Conservation (phyloP, 169 alveolate genomes). For the Plasmodium falciparum region DNA sequence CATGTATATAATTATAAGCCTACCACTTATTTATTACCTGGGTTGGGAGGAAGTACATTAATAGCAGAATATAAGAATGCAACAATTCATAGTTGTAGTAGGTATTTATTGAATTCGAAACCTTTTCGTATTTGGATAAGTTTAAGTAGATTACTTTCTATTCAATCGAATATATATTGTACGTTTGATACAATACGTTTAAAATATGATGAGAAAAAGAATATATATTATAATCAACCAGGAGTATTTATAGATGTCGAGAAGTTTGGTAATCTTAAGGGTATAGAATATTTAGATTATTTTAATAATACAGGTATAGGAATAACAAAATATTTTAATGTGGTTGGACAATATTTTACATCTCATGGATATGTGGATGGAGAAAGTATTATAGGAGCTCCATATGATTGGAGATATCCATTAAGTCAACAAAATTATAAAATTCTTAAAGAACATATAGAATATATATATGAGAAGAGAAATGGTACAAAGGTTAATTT, state of each 20-base stretch:
- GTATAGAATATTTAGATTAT: conserved; percentile 53
- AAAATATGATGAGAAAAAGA: conserved; percentile 19
- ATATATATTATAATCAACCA: conserved; percentile 17
- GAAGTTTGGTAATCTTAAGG: conserved; percentile 38
- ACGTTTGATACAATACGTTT: conserved; percentile 51
- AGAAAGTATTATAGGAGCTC: conserved; percentile 55
- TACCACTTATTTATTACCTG: conserved; percentile 41
- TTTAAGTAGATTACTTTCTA: conserved; percentile 27
- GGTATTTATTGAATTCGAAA: conserved; percentile 11
- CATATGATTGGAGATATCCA: conserved; percentile 72
- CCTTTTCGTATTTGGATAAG: conserved; percentile 66
- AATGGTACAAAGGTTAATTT: conserved; percentile 24
- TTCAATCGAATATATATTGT: conserved; percentile 45
- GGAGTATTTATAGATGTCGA: conserved; percentile 57
- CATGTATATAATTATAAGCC: neutral
- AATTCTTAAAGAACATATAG: conserved; percentile 28
- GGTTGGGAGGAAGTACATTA: conserved; percentile 70
- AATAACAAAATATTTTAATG: conserved; percentile 27
- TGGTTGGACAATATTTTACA: conserved; percentile 15
- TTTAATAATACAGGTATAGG: conserved; percentile 35
- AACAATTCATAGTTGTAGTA: conserved; percentile 32
- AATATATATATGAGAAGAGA: conserved; percentile 35
- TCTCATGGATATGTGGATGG: conserved; percentile 50
- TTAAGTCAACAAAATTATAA: conserved; percentile 42
- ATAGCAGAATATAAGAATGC: conserved; percentile 50